Percentiles rank a stretch among this genome's conserved stretches.
Evolutionary conservation across 2,329 filamentous ascomycete genomes (phyloP).

Genomic region (Aspergillus transmontanensis): DNA sequence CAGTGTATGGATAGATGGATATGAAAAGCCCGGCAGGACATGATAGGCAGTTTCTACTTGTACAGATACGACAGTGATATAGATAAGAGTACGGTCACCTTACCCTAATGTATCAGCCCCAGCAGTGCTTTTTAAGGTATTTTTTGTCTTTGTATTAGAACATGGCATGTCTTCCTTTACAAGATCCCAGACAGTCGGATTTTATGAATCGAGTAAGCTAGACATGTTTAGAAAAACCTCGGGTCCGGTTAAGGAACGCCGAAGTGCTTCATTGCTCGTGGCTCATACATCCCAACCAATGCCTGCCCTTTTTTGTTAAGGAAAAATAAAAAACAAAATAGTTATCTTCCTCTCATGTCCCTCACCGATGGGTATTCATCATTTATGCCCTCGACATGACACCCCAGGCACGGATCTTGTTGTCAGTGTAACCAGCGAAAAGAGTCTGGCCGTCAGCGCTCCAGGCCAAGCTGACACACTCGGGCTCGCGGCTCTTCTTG

Average conservation of each 20-base stretch:
- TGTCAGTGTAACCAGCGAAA: slow-evolving; percentile 99
- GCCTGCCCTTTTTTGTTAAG: slow-evolving; percentile 41
- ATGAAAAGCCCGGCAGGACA: neutral
- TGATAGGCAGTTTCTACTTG: neutral
- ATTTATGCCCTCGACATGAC: slow-evolving; percentile 89
- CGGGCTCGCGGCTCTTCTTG: slow-evolving; percentile 99
- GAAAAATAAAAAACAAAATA: slow-evolving; percentile 31
- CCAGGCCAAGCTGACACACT: slow-evolving; percentile 98
- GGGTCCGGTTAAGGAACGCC: slow-evolving; percentile 21
- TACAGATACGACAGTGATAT: neutral
- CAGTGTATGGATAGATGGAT: neutral
- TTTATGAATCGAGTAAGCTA: slow-evolving; percentile 38
- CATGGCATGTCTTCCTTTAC: slow-evolving; percentile 38
- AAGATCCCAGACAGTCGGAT: slow-evolving; percentile 37
- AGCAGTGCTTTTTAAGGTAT: slow-evolving; percentile 25
- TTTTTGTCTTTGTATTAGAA: slow-evolving; percentile 41
- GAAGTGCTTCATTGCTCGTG: slow-evolving; percentile 47
- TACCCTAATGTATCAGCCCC: neutral
- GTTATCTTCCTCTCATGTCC: slow-evolving; percentile 21
- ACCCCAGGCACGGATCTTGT: slow-evolving; percentile 97
- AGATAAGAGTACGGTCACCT: neutral
- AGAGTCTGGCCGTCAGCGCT: slow-evolving; percentile 97
- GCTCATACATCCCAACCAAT: slow-evolving; percentile 47
- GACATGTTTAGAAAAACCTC: slow-evolving; percentile 38
- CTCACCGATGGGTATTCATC: slow-evolving; percentile 19